These are phyloP conservation scores for Sarocladiaceae sp. DNA, from an alignment of 2,329 filamentous ascomycete species.

Conservation along the genomic window DNA sequence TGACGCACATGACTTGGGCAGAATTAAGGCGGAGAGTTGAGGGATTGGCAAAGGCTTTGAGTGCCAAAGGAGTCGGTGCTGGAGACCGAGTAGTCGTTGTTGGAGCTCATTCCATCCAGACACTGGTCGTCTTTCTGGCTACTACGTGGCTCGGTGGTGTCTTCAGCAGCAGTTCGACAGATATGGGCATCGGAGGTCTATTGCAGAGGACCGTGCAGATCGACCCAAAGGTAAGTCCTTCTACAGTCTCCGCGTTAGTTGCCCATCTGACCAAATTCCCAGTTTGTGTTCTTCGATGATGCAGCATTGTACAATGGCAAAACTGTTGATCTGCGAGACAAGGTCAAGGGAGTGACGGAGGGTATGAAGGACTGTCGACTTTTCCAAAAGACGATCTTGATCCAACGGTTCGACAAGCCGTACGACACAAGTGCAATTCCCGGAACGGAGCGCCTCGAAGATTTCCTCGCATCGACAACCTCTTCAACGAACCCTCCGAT, in stretches of 20 bases:
- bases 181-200: slow-evolving; percentile 78
- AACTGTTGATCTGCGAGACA: slow-evolving; percentile 63
- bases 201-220: slow-evolving; percentile 72
- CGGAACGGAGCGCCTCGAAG: slow-evolving; percentile 37
- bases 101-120: slow-evolving; percentile 71
- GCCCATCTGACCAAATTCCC: not conserved
- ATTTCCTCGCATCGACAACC: slow-evolving; percentile 33
- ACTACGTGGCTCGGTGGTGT: slow-evolving; percentile 67
- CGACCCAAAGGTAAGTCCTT: slow-evolving; percentile 53
- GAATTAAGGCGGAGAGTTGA: slow-evolving; percentile 59
- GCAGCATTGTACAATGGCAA: slow-evolving; percentile 76
- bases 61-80: slow-evolving; percentile 58
- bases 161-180: slow-evolving; percentile 73
- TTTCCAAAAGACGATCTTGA: slow-evolving; percentile 61
- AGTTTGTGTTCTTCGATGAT: slow-evolving; percentile 81
- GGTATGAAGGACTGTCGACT: slow-evolving; percentile 58
- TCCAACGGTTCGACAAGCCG: slow-evolving; percentile 60
- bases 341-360: slow-evolving; percentile 66
- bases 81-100: slow-evolving; percentile 76
- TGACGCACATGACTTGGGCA: slow-evolving; percentile 60
- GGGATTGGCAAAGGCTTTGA: slow-evolving; percentile 61
- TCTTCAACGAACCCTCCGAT: slow-evolving; percentile 41
- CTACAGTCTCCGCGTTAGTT: not conserved
- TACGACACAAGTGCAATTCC: slow-evolving; percentile 55
- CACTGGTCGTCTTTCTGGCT: slow-evolving; percentile 66